phyloP scores from a whole-genome alignment of 768 basidiomycete species.

The Mycena alexandri region DNA sequence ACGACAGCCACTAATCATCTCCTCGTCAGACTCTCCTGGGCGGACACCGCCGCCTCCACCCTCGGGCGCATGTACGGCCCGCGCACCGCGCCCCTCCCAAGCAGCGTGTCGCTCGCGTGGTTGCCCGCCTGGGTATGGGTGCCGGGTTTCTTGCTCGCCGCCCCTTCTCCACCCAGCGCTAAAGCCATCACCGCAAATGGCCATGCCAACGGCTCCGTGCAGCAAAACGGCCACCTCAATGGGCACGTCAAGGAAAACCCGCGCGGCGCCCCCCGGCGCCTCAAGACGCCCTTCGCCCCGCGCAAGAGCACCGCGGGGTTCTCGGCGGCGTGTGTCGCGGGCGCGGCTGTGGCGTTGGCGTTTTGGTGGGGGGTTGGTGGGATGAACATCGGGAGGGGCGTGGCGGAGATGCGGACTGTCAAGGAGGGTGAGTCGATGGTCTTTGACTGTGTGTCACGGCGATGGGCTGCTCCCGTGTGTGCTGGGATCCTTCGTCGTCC shows the following conservation, averaged over 20 bases:
- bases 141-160: conserved; percentile 48
- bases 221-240: neutral
- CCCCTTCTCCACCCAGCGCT: conserved; percentile 58
- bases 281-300: conserved; percentile 35
- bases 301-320: conserved; percentile 45
- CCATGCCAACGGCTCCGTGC: too few species aligned
- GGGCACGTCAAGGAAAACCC: conserved; percentile 29
- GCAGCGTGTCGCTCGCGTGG: conserved; percentile 50
- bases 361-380: conserved; percentile 36
- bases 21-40: conserved; percentile 86
- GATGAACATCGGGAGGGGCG: conserved; percentile 19
- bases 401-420: conserved; percentile 38
- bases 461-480: too few species aligned
- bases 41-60: conserved; percentile 94
- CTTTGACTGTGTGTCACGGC: neutral
- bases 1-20: too few species aligned
- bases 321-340: conserved; percentile 34
- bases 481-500: neutral
- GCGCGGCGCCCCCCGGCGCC: conserved; percentile 24
- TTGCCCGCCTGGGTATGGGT: conserved; percentile 43
- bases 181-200: conserved; percentile 2
- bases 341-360: conserved; percentile 31
- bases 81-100: conserved; percentile 73
- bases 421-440: conserved; percentile 29
- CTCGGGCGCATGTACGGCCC: conserved; percentile 87